Conservation (phyloP, 2,329 filamentous ascomycete genomes). For the Xylaria arbuscula region DNA sequence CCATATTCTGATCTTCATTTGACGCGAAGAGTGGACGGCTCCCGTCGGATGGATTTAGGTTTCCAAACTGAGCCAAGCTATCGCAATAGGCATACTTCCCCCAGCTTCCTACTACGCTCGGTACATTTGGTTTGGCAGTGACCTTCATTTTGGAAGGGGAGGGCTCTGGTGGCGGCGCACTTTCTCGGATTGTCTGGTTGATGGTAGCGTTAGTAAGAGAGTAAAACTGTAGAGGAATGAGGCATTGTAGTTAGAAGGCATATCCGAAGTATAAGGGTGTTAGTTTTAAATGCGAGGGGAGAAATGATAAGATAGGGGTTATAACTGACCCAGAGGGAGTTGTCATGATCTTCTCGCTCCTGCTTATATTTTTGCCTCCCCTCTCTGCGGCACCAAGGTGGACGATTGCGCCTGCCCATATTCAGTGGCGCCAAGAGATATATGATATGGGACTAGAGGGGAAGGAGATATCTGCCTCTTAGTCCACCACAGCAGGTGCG, state of each 20-base stretch:
- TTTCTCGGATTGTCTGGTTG: constrained; percentile 6
- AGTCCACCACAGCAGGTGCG: background rate
- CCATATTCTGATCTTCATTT: background rate
- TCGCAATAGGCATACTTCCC: constrained; percentile 25
- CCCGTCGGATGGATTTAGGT: background rate
- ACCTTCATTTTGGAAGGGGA: background rate
- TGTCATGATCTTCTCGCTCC: background rate
- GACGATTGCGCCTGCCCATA: background rate
- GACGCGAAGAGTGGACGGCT: background rate
- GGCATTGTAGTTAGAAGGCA: background rate
- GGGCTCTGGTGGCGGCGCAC: constrained; percentile 1
- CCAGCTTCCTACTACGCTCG: constrained; percentile 7
- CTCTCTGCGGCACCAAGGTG: background rate
- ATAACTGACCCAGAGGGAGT: background rate
- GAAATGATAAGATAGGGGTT: background rate
- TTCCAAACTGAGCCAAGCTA: constrained; percentile 17
- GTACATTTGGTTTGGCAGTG: background rate
- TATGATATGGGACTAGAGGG: too few species aligned
- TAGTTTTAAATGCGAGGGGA: too few species aligned
- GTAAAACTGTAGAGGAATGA: background rate
- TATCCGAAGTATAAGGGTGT: background rate
- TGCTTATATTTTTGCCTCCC: background rate
- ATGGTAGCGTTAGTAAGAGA: background rate
- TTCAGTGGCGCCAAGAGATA: too few species aligned
- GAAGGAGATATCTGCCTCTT: background rate